Evolutionary conservation across 73 alveolate species (phyloP), one percentile per base, ranked within the genome.

Genomic region (Paramecium caudatum): DNA sequence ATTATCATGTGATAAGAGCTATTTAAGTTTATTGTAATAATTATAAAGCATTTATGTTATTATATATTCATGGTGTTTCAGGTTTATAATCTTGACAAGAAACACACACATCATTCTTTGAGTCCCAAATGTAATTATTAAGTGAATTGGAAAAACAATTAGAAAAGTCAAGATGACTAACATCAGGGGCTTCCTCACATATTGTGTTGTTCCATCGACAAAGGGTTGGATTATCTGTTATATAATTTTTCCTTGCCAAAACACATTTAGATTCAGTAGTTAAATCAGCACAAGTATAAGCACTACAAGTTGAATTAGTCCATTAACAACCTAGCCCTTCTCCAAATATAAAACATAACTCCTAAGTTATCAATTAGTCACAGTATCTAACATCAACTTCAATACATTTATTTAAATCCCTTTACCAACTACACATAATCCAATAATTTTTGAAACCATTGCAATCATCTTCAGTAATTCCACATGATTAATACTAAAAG

Each of bases 311-410:
- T 3, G 32, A 25, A 1, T 36, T 49, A 4, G 32, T 65, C 83
- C 83, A 65, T 33, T 30, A 13, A 65, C 83, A 65, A 32, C 83
- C 83, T 10, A 65, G 49, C 2, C 49, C 49, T 49, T 65, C 49
- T 33, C 83, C 83, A 65, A 33, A 65, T 36, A 65, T 36, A 3
- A 65, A 13, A 65, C 83, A 65, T 15, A 65, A 36, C 1, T 65
- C 83, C 5, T 65, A 15, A 9, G 13, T 36, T 15, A 33, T 32
- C 8, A 65, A 33, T 65, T 65, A 7, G 8, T 36, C 49, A 34
- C 83, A 65, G 17, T 33, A 65, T 36, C 83, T 16, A 10, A 65
- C 39, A 36, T 65, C 83, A 12, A 65, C 55, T 1, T 17, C 17
- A 6, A 32, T 30, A 33, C 83, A 65, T 25, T 15, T 65, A 43